Base-by-base conservation (phyloP, 2,329 filamentous ascomycete genomes). In the Ramularia endophylla region DNA sequence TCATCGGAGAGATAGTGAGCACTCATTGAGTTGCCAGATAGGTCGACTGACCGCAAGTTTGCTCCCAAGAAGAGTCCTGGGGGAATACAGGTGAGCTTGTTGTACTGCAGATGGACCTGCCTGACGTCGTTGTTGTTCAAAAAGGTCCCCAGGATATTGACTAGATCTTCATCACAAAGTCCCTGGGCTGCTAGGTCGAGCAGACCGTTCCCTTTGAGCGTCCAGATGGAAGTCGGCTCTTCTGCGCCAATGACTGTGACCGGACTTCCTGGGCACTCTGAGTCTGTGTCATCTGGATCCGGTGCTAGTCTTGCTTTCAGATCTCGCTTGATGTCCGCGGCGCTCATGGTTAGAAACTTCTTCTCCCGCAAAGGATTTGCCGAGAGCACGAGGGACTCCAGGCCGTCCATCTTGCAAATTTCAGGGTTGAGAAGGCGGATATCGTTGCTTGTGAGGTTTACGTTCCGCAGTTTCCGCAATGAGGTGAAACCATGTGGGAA, bases 331-430 rank as follows among this genome's bases (percentile, higher is more conserved):
- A 97, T 69, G 40, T 92, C 85, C 11, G 87, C 84, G 0, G 85
- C 88, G 16, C 76, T 75, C 67, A 94, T 85, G 1, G 78, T 83
- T 11, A 89, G 71, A 52, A 92, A 87, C 60, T 88, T 95, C 60
- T 85, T 88, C 60, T 95, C 88, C 11, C 85, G 76, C 11, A 98
- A 69, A 0, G 92, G 92, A 56, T 98, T 98, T n/a, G 87, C 88
- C 31, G 81, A 81, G 22, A 98, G 71, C 4, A 82, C 80, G 30
- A 97, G 75, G 59, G 81, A 81, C 15, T 80, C 74, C 8, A 98
- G 68, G 32, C 67, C 80, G 5, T 87, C 79, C 87, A 97, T 95
- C 18, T 78, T 69, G 4, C 83, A 84, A 43, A 97, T 78, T 50
- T 80, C 81, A 0, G 86, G 75, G 20, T 92, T 85, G 6, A 98